Evolutionary conservation across 495 filamentous ascomycete genomes (phyloP).

Genomic region (Podospora anserina): DNA sequence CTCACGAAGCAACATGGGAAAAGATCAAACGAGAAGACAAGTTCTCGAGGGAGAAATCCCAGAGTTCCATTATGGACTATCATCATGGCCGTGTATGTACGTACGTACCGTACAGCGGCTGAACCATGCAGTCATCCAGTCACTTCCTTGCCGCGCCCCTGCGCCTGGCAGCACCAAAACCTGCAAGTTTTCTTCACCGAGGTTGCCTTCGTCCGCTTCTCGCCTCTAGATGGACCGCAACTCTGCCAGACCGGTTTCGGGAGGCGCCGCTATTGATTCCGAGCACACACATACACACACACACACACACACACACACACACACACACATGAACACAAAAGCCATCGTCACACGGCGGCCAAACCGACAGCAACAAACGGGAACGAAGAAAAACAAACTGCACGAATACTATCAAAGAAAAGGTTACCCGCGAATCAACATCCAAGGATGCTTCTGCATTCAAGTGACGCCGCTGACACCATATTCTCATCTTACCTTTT

Average conservation of each 20-base stretch:
- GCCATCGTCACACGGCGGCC: background rate
- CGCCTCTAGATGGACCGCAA: background rate
- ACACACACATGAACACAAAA: background rate
- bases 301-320: background rate
- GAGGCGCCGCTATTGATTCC: background rate
- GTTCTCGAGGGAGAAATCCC: background rate
- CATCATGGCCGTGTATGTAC: background rate
- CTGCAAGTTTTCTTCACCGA: background rate
- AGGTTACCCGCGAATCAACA: background rate
- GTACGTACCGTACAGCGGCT: background rate
- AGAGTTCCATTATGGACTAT: background rate
- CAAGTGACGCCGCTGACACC: background rate
- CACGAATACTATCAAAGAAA: background rate
- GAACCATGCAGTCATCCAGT: background rate
- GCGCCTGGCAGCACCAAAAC: background rate
- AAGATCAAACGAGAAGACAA: background rate
- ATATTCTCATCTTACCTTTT: background rate
- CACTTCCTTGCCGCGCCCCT: background rate
- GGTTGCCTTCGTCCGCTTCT: background rate
- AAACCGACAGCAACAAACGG: background rate
- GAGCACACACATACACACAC: background rate
- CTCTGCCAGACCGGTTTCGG: background rate
- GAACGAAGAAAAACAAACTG: background rate
- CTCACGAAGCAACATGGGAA: background rate
- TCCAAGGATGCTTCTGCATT: background rate